A percentile compares a stretch with the other conserved stretches of the same genome.
Evolutionary conservation across 2,329 filamentous ascomycete species (phyloP).

Genomic region (Talaromyces sp.): DNA sequence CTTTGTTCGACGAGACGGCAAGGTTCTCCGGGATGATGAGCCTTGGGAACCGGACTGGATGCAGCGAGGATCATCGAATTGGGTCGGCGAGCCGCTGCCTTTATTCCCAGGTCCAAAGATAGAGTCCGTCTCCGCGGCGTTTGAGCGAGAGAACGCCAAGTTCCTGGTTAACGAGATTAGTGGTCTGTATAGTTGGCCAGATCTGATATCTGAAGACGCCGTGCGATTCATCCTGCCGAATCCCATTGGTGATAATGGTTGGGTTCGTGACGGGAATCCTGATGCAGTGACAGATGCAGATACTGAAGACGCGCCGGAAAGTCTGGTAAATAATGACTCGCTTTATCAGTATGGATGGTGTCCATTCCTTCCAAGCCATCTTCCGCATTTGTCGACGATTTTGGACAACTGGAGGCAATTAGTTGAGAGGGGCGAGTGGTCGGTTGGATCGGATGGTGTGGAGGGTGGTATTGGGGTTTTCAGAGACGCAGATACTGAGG

Average conservation of each 20-base stretch:
- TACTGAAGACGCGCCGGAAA: neutral
- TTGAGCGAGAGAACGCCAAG: neutral
- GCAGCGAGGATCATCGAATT: neutral
- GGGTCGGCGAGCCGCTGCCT: neutral
- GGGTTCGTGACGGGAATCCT: neutral
- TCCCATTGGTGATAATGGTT: neutral
- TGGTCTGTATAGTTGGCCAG: neutral
- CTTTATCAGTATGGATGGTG: neutral
- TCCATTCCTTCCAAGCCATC: constrained; percentile 4
- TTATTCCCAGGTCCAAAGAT: neutral
- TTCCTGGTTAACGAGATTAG: neutral
- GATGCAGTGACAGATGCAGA: neutral
- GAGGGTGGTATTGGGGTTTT: constrained; percentile 28
- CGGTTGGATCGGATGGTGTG: constrained; percentile 23
- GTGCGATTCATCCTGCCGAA: neutral
- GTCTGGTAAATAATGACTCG: neutral
- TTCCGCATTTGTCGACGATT: constrained; percentile 22
- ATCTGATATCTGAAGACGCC: neutral
- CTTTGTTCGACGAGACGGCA: neutral
- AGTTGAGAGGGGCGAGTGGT: constrained; percentile 25
- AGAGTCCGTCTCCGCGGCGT: neutral
- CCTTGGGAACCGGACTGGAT: neutral
- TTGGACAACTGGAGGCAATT: constrained; percentile 23
- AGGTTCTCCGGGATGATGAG: neutral
- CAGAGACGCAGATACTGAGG: constrained; percentile 25